Evolutionary conservation across 2,329 filamentous ascomycete genomes (phyloP).

Genomic region (Colletotrichum theobromicola): DNA sequence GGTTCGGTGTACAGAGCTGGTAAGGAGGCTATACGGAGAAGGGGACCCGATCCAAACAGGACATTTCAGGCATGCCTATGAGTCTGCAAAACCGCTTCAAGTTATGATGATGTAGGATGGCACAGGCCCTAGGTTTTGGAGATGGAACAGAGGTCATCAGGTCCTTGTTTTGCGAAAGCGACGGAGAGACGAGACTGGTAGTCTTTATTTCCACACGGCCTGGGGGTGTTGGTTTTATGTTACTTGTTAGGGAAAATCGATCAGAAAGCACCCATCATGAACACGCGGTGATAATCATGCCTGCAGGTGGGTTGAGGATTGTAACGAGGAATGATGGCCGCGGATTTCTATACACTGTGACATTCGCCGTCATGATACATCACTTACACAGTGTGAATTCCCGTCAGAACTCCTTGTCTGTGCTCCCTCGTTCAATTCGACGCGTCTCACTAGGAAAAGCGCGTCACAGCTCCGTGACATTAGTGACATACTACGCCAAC

Average conservation of each 20-base stretch:
- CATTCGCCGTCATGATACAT: accelerated
- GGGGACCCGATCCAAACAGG: neutral
- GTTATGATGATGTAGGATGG: conserved; percentile 18
- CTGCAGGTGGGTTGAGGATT: neutral
- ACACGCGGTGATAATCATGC: neutral
- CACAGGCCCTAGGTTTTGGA: neutral
- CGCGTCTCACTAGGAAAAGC: conserved; percentile 6
- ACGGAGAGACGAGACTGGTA: conserved; percentile 10
- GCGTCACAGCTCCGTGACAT: neutral
- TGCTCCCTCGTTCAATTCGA: neutral
- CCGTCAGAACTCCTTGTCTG: neutral
- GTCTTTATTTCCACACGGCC: conserved; percentile 14
- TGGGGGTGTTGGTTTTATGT: conserved; percentile 15
- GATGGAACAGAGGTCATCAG: conserved; percentile 1
- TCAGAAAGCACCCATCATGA: neutral
- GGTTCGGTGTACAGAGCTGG: conserved; percentile 16
- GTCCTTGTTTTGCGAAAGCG: conserved; percentile 1
- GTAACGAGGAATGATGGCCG: neutral
- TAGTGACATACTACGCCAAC: neutral
- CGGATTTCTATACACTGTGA: neutral
- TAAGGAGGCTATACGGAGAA: neutral
- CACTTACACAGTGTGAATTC: neutral
- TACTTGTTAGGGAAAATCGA: neutral
- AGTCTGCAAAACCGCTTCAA: conserved; percentile 2
- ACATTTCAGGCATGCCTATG: neutral